phyloP scores from a whole-genome alignment of 1,139 yeast species.

The Insectozyma bohioensis region DNA sequence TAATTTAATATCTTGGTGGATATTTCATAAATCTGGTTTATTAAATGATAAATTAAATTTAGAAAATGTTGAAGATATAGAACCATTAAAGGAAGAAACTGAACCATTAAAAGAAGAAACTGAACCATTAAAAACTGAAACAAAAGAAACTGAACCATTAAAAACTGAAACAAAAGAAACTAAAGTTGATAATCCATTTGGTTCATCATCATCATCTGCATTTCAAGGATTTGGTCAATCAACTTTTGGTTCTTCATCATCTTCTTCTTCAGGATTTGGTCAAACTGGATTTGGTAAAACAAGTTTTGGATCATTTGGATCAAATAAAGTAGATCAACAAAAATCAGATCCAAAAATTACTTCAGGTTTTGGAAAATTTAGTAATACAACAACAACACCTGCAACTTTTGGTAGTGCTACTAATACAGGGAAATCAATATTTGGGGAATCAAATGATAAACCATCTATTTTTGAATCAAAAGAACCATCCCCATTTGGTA shows the following conservation, averaged over 20 bases:
- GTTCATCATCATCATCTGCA: conserved; percentile 14
- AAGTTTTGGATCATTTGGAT: conserved; percentile 8
- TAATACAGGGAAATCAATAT: conserved; percentile 5
- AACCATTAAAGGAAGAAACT: neutral
- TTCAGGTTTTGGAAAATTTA: conserved; percentile 13
- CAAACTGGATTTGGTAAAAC: conserved; percentile 11
- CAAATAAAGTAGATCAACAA: conserved; percentile 1
- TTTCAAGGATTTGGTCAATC: conserved; percentile 14
- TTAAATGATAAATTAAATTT: conserved; percentile 27
- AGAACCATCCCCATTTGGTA: conserved; percentile 6
- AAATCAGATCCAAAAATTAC: conserved; percentile 5
- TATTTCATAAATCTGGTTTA: conserved; percentile 53
- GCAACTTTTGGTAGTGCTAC: conserved; percentile 1
- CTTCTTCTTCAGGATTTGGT: conserved; percentile 17
- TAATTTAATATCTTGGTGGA: conserved; percentile 59
- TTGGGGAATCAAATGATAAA: conserved; percentile 2
- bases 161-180: conserved; percentile 1
- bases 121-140: neutral
- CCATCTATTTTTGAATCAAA: no score
- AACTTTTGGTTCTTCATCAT: conserved; percentile 18
- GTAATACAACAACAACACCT: conserved; percentile 2
- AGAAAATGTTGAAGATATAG: conserved; percentile 14
- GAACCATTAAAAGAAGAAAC: conserved; percentile 1
- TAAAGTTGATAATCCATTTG: conserved; percentile 13
- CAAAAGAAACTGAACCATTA: conserved; percentile 1